A percentile compares a stretch with the other conserved stretches of the same genome.
Conservation (phyloP, 2,329 filamentous ascomycete species). For the Fusarium sacchari region DNA sequence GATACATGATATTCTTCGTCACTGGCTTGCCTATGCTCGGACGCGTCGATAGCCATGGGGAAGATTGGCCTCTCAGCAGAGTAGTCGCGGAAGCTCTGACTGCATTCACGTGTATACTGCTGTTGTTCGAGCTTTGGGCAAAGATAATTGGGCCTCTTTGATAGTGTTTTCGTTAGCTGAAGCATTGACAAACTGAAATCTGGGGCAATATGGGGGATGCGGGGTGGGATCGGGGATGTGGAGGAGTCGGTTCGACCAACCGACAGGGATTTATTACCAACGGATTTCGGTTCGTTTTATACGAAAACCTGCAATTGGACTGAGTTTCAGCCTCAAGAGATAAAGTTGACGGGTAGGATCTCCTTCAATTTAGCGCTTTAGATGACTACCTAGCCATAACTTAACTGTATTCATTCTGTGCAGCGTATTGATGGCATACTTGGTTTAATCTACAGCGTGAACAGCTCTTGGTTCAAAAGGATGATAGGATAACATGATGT, state of each 20-base stretch:
- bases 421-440: background rate
- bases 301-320: background rate
- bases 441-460: background rate
- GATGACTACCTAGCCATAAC: background rate
- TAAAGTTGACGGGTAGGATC: background rate
- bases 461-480: background rate
- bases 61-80: slow-evolving; percentile 1
- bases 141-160: slow-evolving; percentile 2
- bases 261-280: background rate
- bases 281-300: background rate
- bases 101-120: background rate
- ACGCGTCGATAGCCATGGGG: background rate
- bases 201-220: background rate
- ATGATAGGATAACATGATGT: no score
- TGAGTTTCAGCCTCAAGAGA: background rate
- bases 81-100: background rate
- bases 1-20: background rate
- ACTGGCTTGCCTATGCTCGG: background rate
- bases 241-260: background rate
- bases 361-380: no score
- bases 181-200: background rate
- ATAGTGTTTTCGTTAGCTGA: background rate
- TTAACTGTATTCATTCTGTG: no score
- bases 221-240: background rate
- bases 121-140: slow-evolving; percentile 7